These are phyloP conservation scores for Takakia lepidozioides DNA, from an alignment of 225 moss, liverwort and hornwort species.

Conservation along the genomic window DNA sequence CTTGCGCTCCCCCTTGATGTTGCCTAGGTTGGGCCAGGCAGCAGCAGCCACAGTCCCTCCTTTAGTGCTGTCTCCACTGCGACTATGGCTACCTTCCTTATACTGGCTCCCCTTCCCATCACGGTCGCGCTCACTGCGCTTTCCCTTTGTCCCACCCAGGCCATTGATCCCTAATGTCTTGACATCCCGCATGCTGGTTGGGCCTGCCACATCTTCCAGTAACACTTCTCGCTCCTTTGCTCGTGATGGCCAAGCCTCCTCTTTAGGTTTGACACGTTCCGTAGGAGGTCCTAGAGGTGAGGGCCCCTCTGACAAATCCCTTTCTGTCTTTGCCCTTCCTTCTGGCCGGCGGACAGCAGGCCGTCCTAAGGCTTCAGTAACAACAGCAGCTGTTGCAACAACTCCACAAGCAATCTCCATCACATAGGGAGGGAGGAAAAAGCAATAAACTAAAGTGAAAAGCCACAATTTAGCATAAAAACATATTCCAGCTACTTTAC, in stretches of 20 bases:
- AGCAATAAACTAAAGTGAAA: no score
- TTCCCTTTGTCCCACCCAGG: constrained; percentile 85
- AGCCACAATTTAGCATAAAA: no score
- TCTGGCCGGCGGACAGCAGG: no score
- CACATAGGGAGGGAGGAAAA: no score
- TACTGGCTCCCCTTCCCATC: constrained; percentile 48
- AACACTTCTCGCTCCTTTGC: constrained; percentile 64
- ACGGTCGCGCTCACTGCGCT: constrained; percentile 91
- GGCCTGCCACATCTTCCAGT: constrained; percentile 67
- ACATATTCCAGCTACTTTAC: no score
- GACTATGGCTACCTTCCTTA: constrained; percentile 6
- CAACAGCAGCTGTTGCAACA: no score
- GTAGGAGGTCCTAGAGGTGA: constrained; percentile 4
- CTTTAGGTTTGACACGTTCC: constrained; percentile 48
- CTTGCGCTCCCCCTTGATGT: constrained; percentile 84
- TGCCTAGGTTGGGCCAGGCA: constrained; percentile 11
- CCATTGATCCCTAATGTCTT: constrained; percentile 63
- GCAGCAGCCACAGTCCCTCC: no score
- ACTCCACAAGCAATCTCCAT: no score
- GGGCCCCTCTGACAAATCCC: constrained; percentile 17
- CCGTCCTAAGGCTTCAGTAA: no score
- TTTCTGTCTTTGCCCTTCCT: constrained; percentile 12
- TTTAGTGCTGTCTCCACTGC: no score
- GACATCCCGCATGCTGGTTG: constrained; percentile 55
- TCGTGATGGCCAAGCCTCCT: constrained; percentile 63